These are phyloP conservation scores for Escovopsis sp. DNA, from an alignment of 2,329 filamentous ascomycete genomes.

Conservation along the genomic window DNA sequence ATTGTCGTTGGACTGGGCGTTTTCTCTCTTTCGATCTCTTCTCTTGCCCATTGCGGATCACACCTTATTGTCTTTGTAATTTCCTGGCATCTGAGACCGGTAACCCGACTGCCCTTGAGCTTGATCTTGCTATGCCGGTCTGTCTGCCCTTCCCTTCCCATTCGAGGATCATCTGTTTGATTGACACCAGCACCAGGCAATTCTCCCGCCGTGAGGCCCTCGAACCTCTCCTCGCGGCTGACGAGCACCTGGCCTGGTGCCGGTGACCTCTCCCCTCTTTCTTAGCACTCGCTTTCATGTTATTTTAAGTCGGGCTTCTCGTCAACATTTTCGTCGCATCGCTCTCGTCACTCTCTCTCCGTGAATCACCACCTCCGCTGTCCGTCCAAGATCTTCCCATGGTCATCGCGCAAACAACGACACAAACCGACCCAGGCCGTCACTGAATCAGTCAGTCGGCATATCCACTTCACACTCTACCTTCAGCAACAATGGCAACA, in stretches of 20 bases:
- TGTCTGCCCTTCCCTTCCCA: too few relatives aligned
- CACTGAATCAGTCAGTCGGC: constrained; percentile 3
- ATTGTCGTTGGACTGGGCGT: too few relatives aligned
- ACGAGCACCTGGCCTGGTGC: constrained; percentile 3
- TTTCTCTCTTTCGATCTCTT: too few relatives aligned
- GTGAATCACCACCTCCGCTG: too few relatives aligned
- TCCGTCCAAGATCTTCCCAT: too few relatives aligned
- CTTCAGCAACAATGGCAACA: constrained; percentile 4
- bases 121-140: background rate
- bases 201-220: background rate
- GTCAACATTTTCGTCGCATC: too few relatives aligned
- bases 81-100: too few relatives aligned
- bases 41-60: too few relatives aligned
- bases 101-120: too few relatives aligned
- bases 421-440: constrained; percentile 4
- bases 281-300: background rate
- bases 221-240: background rate
- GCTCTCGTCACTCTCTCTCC: background rate
- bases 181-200: background rate
- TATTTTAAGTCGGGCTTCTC: too few relatives aligned
- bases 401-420: constrained; percentile 4
- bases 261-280: constrained; percentile 2
- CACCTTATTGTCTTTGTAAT: too few relatives aligned
- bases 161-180: background rate
- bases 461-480: background rate